Evolutionary conservation across 345 rosid genomes (phyloP), one percentile per base, ranked within the genome.

Genomic region (Carallia brachiata): DNA sequence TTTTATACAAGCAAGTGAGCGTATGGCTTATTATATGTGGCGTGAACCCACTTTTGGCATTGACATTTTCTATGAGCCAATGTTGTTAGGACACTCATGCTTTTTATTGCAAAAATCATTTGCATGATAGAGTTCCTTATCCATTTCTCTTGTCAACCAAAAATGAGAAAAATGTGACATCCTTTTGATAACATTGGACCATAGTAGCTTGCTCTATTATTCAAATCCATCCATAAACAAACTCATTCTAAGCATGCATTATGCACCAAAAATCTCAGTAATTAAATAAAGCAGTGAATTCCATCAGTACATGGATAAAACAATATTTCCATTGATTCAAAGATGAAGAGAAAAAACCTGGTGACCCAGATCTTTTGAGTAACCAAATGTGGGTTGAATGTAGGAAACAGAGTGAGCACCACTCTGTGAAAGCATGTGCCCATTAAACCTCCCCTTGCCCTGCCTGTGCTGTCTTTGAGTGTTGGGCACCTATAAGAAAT

Each of bases 391-490:
- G 77, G 55, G 89, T 58, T 78, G 90, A 72, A 73, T 32, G 65
- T 79, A 80, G 2, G 89, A 70, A 36, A 75, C 79, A 61, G 81
- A 62, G 23, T 82, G 81, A 66, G 76, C 39, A 47, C 79, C 78
- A 47, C 65, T 70, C 23, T 78, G 86, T 8, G 74, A 74, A 66
- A 80, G 70, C 69, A 79, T 40, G 60, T 78, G 70, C 12, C 85
- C 84, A 55, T 82, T 88, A 55, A 80, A 63, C 65, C 81, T 74
- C 18, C 83, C 90, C 63, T 82, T 70, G 78, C 64, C 72, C 71
- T 83, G 91, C 83, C 83, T 81, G 70, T 67, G 77, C 40, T 79
- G 88, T 69, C 84, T 84, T 63, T 83, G 79, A 72, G 65, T 73
- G 61, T 71, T 77, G 18, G 78, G 78, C 67, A 76, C 75, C 93